A percentile compares a stretch with the other conserved stretches of the same genome.
Conservation (phyloP, 495 filamentous ascomycete genomes). For the Cenococcum geophilum region DNA sequence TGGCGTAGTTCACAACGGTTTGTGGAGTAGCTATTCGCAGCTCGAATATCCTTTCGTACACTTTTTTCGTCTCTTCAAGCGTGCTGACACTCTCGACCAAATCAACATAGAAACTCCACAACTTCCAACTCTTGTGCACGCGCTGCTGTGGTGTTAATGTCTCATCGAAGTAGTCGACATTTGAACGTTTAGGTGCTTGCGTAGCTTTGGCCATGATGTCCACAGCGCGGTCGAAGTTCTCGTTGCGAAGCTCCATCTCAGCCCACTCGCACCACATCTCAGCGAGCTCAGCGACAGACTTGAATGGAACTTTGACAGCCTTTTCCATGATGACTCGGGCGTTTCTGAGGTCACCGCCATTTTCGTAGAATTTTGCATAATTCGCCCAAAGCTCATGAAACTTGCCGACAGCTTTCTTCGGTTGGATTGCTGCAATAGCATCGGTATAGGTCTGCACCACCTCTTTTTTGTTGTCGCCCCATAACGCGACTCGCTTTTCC, state of each 20-base stretch:
- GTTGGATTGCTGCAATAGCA: constrained; percentile 85
- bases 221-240: constrained; percentile 93
- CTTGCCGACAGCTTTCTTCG: constrained; percentile 89
- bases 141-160: constrained; percentile 88
- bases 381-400: constrained; percentile 96
- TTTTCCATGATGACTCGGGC: constrained; percentile 94
- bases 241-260: constrained; percentile 90
- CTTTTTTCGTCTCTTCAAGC: constrained; percentile 83
- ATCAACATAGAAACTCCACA: constrained; percentile 99
- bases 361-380: constrained; percentile 97
- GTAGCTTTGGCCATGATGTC: constrained; percentile 96
- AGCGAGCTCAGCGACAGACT: constrained; percentile 87
- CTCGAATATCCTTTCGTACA: constrained; percentile 98
- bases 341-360: constrained; percentile 74
- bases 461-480: constrained; percentile 88
- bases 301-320: constrained; percentile 94
- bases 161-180: constrained; percentile 97
- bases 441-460: constrained; percentile 93
- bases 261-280: constrained; percentile 99
- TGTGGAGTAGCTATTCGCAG: constrained; percentile 96
- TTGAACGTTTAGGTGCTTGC: constrained; percentile 88
- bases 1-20: constrained; percentile 97
- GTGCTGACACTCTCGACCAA: constrained; percentile 90
- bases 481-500: constrained; percentile 91
- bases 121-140: constrained; percentile 98